Evolutionary conservation across 768 basidiomycete genomes (phyloP).

Genomic region (Gloeostereum incarnatum): DNA sequence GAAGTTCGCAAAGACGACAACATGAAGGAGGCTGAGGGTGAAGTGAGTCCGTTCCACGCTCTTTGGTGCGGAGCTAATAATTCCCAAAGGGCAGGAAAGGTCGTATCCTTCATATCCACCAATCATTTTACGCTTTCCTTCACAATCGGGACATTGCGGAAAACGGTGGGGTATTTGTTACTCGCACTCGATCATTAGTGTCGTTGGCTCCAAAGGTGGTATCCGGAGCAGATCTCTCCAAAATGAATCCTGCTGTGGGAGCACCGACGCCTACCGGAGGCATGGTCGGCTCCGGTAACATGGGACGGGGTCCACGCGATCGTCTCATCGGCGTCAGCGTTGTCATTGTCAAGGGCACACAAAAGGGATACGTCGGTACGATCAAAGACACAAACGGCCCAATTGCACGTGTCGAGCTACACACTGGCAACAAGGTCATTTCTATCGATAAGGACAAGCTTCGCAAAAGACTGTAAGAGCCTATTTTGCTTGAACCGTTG

Average conservation of each 20-base stretch:
- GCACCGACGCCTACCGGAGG: slow-evolving; percentile 42
- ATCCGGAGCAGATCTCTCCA: slow-evolving; percentile 66
- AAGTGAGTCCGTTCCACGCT: slow-evolving; percentile 40
- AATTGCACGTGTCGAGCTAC: slow-evolving; percentile 85
- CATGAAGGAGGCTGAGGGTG: slow-evolving; percentile 86
- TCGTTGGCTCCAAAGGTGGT: slow-evolving; percentile 82
- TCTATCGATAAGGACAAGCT: slow-evolving; percentile 79
- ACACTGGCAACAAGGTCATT: slow-evolving; percentile 79
- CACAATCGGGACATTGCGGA: slow-evolving; percentile 87
- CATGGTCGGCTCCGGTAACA: slow-evolving; percentile 71
- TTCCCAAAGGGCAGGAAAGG: slow-evolving; percentile 67
- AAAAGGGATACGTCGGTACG: slow-evolving; percentile 85
- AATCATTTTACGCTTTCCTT: slow-evolving; percentile 89
- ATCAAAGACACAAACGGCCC: slow-evolving; percentile 94
- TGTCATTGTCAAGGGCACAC: slow-evolving; percentile 74
- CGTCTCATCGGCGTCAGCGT: slow-evolving; percentile 75
- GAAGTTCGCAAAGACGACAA: slow-evolving; percentile 84
- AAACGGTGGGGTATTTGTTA: slow-evolving; percentile 93
- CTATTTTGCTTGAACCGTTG: neutral
- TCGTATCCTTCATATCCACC: slow-evolving; percentile 86
- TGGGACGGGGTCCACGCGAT: slow-evolving; percentile 76
- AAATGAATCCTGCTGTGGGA: slow-evolving; percentile 80
- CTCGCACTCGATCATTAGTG: slow-evolving; percentile 71
- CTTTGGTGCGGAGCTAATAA: slow-evolving; percentile 4
- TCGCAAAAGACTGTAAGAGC: slow-evolving; percentile 57